phyloP scores from a whole-genome alignment of 495 filamentous ascomycete genomes.

The Bombardia bombarda region DNA sequence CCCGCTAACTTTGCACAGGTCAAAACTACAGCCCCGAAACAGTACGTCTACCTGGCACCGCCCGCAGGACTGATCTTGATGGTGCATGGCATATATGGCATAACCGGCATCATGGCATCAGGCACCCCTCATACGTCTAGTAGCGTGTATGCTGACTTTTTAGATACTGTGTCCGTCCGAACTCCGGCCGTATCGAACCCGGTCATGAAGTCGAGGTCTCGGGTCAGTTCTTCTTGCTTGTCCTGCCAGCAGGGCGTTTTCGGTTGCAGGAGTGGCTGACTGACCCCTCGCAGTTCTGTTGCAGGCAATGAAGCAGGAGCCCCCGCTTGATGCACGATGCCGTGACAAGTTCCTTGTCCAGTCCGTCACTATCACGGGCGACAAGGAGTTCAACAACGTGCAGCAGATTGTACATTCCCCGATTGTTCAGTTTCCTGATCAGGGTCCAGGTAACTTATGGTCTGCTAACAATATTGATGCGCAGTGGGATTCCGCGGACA shows the following conservation, averaged over 20 bases:
- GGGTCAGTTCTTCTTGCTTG: too few species aligned
- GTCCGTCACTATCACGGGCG: slow-evolving; percentile 74
- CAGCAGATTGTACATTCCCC: slow-evolving; percentile 60
- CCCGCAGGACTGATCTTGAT: too few species aligned
- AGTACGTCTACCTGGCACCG: slow-evolving; percentile 51
- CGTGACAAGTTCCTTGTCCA: slow-evolving; percentile 98
- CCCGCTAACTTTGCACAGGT: slow-evolving; percentile 49
- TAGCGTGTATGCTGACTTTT: slow-evolving; percentile 11
- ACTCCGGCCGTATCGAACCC: slow-evolving; percentile 89
- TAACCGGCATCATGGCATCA: too few species aligned
- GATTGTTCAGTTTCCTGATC: too few species aligned
- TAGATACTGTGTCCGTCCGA: slow-evolving; percentile 96
- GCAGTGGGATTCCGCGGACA: slow-evolving; percentile 73
- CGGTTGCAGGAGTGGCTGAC: slow-evolving; percentile 4
- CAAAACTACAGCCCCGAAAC: slow-evolving; percentile 98
- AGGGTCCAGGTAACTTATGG: too few species aligned
- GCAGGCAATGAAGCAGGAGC: slow-evolving; percentile 96
- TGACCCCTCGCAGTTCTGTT: slow-evolving; percentile 60
- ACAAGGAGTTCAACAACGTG: slow-evolving; percentile 76
- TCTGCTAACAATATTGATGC: slow-evolving; percentile 18
- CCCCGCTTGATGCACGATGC: slow-evolving; percentile 75
- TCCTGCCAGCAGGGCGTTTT: too few species aligned
- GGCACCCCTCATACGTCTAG: too few species aligned
- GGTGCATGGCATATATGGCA: too few species aligned
- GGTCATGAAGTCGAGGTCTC: slow-evolving; percentile 85